Evolutionary conservation across 208 protist species (phyloP).

Genomic region (Angomonas deanei): DNA sequence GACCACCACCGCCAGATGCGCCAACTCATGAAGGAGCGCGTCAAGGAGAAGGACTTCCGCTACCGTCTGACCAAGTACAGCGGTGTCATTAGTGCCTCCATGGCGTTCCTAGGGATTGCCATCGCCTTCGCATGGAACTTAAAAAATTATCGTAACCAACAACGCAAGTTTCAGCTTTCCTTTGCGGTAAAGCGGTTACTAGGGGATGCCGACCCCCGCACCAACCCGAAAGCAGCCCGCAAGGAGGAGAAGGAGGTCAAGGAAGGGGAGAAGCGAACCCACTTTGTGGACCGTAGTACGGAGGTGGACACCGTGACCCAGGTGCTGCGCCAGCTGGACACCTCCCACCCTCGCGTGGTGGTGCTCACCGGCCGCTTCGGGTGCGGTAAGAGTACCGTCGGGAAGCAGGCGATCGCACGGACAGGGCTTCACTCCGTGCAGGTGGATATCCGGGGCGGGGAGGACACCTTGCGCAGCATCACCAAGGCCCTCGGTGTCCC

Average conservation of each 20-base stretch:
- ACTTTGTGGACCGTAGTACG: conserved; percentile 35
- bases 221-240: neutral
- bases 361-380: conserved; percentile 62
- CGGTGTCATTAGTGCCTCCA: conserved; percentile 54
- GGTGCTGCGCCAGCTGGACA: conserved; percentile 49
- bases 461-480: conserved; percentile 61
- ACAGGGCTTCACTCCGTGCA: conserved; percentile 60
- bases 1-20: conserved; percentile 65
- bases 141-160: conserved; percentile 48
- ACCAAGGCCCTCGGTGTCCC: conserved; percentile 63
- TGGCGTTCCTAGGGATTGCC: conserved; percentile 54
- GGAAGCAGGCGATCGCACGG: conserved; percentile 45
- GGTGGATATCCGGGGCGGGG: conserved; percentile 54
- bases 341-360: conserved; percentile 60
- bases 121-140: conserved; percentile 63
- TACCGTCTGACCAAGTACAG: conserved; percentile 72
- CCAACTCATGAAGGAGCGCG: conserved; percentile 51
- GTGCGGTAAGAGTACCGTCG: conserved; percentile 61
- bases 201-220: neutral
- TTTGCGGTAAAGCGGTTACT: conserved; percentile 42
- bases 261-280: conserved; percentile 25
- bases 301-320: conserved; percentile 57
- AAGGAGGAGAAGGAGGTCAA: neutral
- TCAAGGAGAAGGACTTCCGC: conserved; percentile 63
- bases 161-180: conserved; percentile 39